Percentiles rank a stretch among this genome's conserved stretches.
phyloP scores from a whole-genome alignment of 306 rosid genomes.

The Prunus kanzakura region DNA sequence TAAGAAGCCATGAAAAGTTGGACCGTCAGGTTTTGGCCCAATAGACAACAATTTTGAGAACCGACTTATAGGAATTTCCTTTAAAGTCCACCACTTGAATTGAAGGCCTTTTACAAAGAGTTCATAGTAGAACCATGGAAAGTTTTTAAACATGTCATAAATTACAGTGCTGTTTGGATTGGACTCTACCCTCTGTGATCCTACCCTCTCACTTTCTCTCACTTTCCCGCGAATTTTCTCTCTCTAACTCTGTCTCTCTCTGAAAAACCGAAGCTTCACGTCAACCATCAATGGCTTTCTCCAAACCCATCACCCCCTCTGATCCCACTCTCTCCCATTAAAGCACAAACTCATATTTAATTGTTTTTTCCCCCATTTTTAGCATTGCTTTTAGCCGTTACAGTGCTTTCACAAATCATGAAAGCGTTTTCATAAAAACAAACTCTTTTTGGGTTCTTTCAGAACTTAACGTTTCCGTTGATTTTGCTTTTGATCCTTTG shows the following conservation, averaged over 20 bases:
- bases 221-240: constrained; percentile 19
- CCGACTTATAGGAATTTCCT: no score
- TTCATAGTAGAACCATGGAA: no score
- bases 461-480: constrained; percentile 21
- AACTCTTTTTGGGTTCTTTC: constrained; percentile 8
- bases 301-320: no score
- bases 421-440: background rate
- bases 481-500: constrained; percentile 1
- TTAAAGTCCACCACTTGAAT: no score
- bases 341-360: background rate
- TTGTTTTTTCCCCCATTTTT: background rate
- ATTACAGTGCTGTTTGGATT: no score
- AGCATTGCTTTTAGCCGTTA: constrained; percentile 12
- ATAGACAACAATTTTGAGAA: no score
- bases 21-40: no score
- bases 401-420: background rate
- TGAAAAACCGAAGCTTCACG: background rate
- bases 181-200: background rate
- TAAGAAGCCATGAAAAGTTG: no score
- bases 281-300: constrained; percentile 1
- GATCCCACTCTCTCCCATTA: no score
- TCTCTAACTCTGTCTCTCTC: background rate
- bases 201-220: background rate
- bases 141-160: no score
- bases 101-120: no score